phyloP scores from a whole-genome alignment of 1,284 basidiomycete genomes.

The Cystobasidium slooffiae region DNA sequence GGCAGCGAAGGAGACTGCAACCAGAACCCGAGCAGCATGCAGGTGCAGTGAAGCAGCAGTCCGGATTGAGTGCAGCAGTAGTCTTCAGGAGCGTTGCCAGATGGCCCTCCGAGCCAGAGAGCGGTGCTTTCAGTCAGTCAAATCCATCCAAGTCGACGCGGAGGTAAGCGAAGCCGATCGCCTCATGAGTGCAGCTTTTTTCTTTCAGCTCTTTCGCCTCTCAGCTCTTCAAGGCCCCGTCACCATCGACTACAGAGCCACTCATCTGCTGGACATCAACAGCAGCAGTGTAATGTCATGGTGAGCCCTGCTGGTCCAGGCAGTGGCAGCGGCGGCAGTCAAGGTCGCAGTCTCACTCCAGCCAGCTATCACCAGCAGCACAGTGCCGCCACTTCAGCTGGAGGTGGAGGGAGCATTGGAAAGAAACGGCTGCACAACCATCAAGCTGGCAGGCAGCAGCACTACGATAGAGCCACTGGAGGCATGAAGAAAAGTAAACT shows the following conservation, averaged over 20 bases:
- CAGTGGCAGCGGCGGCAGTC: conserved; percentile 12
- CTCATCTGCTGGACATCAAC: neutral
- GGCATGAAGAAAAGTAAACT: conserved; percentile 9
- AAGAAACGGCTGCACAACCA: conserved; percentile 22
- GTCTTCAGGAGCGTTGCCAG: no score
- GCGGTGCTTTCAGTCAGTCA: no score
- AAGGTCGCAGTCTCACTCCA: conserved; percentile 12
- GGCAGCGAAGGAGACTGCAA: neutral
- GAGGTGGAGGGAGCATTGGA: neutral
- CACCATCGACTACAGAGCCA: neutral
- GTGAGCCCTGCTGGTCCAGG: conserved; percentile 25
- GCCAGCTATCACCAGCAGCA: conserved; percentile 20
- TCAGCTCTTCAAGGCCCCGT: conserved; percentile 2
- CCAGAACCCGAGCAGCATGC: neutral
- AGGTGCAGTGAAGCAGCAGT: neutral
- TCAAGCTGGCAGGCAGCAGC: conserved; percentile 1
- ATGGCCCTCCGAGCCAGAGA: no score
- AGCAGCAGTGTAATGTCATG: conserved; percentile 7
- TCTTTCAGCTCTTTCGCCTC: neutral
- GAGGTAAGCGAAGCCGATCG: conserved; percentile 1
- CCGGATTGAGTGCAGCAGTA: neutral
- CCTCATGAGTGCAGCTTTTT: neutral
- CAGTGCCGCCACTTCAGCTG: neutral
- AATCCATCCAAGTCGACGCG: neutral
- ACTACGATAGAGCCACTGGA: neutral